Evolutionary conservation across 495 filamentous ascomycete genomes (phyloP).

Genomic region (Astrocystis sublimbata): DNA sequence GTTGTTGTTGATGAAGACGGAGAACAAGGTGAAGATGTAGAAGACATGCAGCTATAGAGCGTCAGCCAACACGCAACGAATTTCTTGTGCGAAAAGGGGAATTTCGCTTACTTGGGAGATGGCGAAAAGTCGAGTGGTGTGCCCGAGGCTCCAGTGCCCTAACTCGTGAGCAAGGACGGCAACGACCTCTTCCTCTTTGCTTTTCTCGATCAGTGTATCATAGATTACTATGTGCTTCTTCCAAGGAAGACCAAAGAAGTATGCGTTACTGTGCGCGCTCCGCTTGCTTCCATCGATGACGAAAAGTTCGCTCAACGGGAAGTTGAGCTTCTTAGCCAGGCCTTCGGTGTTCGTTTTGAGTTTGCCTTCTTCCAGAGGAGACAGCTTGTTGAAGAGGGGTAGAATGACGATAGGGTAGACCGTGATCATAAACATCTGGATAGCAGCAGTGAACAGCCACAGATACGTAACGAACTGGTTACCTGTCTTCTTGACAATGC

Average conservation of each 20-base stretch:
- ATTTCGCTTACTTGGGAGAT: constrained; percentile 81
- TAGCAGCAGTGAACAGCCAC: constrained; percentile 84
- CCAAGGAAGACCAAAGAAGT: constrained; percentile 97
- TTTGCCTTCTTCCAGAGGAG: constrained; percentile 80
- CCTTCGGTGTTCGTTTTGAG: constrained; percentile 88
- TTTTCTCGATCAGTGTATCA: constrained; percentile 95
- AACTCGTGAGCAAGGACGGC: constrained; percentile 94
- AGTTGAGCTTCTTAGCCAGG: constrained; percentile 80
- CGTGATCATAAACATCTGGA: constrained; percentile 92
- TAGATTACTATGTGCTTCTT: constrained; percentile 99
- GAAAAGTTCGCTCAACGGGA: constrained; percentile 85
- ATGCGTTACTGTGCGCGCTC: constrained; percentile 95
- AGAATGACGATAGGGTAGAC: constrained; percentile 94
- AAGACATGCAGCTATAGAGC: constrained; percentile 68
- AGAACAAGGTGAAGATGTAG: constrained; percentile 95
- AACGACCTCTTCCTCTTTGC: constrained; percentile 84
- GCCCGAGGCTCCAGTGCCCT: constrained; percentile 93
- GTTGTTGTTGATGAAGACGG: constrained; percentile 92
- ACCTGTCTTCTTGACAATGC: constrained; percentile 89
- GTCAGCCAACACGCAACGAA: constrained; percentile 34
- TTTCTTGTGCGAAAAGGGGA: background rate
- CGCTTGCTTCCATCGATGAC: constrained; percentile 98
- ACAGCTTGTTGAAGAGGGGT: constrained; percentile 97
- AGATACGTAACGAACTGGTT: constrained; percentile 95
- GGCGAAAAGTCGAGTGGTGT: constrained; percentile 88